Base-by-base conservation (phyloP, 441 rosid genomes). In the Erodium texanum region DNA sequence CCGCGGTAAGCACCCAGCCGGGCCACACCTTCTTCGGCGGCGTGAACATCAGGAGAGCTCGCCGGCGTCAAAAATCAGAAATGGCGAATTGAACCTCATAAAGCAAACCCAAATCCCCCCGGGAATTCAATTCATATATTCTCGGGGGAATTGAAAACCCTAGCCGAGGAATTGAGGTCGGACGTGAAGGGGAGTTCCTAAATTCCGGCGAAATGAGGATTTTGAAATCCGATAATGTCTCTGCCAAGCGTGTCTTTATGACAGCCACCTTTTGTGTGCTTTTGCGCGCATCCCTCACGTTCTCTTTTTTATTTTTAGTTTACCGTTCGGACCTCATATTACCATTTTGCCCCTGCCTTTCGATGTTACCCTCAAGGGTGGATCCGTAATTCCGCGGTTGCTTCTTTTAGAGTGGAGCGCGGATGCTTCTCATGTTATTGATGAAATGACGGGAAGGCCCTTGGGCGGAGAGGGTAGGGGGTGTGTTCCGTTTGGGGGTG, bases 141-240 rank as follows among this genome's bases (percentile, higher is more conserved):
- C 72, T 66, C 65, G 11, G 20, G 10, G 8, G 66, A 68, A 66
- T 63, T 62, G 14, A 73, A 62, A 65, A 76, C 66, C 79, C 82
- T 69, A 70, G 76, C 77, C 70, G 72, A 12, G 15, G n/a, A 48
- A 48, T 48, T 15, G 56, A n/a, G n/a, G 5, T 12, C 56, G 95
- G 95, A 88, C 88, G 77, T 75, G 64, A 90, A 84, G 3, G 22
- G 73, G 82, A 50, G 77, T 73, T 82, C 74, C 79, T 82, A 72
- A 91, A 86, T 77, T 87, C 94, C 90, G 92, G 85, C 87, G 76
- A 70, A 81, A 68, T 78, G 78, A 71, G 66, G 74, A 43, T n/a
- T 78, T 92, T 92, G 73, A 78, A 84, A 84, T 87, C 97, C 97
- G 94, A 74, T 80, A 86, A 90, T 89, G 88, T 83, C 88, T 32